These are phyloP conservation scores for Arachnomyces sp. DNA, from an alignment of 2,329 filamentous ascomycete species.

Conservation along the genomic window DNA sequence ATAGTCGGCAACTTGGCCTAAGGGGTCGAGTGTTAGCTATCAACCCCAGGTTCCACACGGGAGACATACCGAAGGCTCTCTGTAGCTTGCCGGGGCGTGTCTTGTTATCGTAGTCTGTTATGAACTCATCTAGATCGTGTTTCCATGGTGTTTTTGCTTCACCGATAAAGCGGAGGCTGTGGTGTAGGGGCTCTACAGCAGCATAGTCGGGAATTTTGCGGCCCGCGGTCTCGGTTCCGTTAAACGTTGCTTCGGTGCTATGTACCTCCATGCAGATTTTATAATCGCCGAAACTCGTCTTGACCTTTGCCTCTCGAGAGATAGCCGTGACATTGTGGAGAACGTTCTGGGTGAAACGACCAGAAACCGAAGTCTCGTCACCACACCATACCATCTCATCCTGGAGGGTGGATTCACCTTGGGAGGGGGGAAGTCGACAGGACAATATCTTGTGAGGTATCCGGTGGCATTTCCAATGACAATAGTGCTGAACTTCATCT, in stretches of 20 bases:
- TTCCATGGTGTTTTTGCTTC: slow-evolving; percentile 11
- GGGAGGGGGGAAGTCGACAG: no score
- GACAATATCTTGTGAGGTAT: no score
- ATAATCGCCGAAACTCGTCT: slow-evolving; percentile 8
- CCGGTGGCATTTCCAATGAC: no score
- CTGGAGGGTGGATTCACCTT: no score
- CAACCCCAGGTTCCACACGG: no score
- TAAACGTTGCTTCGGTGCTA: neutral
- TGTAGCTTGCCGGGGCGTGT: no score
- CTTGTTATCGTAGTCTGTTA: no score
- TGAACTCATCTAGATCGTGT: slow-evolving; percentile 3
- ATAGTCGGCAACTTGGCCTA: slow-evolving; percentile 10
- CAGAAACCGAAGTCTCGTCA: slow-evolving; percentile 10
- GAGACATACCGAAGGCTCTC: no score
- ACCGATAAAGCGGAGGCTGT: slow-evolving; percentile 6
- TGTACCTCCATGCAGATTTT: slow-evolving; percentile 1
- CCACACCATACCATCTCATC: slow-evolving; percentile 1
- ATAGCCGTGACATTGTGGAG: slow-evolving; percentile 6
- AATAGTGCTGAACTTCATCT: no score
- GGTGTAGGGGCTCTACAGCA: neutral
- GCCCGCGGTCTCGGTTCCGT: no score
- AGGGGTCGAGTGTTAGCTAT: no score
- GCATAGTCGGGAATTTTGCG: no score
- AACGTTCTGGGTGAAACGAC: slow-evolving; percentile 7
- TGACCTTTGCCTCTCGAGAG: slow-evolving; percentile 1